These are phyloP conservation scores for Ustilago bromivora DNA, from an alignment of 1,284 basidiomycete species.

Conservation along the genomic window DNA sequence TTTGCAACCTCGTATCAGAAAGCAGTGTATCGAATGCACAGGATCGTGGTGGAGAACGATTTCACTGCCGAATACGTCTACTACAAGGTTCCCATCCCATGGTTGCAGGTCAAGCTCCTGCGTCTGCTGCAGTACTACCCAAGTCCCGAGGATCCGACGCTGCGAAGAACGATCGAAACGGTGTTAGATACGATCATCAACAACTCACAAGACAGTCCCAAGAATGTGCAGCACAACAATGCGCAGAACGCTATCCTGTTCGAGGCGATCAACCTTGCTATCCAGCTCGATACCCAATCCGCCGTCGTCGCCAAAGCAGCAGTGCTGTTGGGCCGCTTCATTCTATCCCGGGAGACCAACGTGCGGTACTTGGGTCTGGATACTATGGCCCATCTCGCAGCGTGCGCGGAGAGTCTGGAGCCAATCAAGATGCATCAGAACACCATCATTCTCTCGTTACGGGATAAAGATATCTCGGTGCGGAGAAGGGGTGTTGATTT, in stretches of 20 bases:
- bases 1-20: slow-evolving; percentile 92
- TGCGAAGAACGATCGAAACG: slow-evolving; percentile 81
- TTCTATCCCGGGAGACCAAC: slow-evolving; percentile 97
- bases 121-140: slow-evolving; percentile 95
- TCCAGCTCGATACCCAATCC: slow-evolving; percentile 93
- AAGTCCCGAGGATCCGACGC: slow-evolving; percentile 86
- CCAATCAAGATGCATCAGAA: slow-evolving; percentile 95
- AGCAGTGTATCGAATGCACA: slow-evolving; percentile 88
- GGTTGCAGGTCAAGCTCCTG: slow-evolving; percentile 96
- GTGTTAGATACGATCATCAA: slow-evolving; percentile 91
- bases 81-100: slow-evolving; percentile 96
- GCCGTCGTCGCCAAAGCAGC: slow-evolving; percentile 90
- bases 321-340: slow-evolving; percentile 90
- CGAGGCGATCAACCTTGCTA: slow-evolving; percentile 96
- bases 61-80: slow-evolving; percentile 89
- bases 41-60: slow-evolving; percentile 88
- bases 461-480: slow-evolving; percentile 97
- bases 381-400: slow-evolving; percentile 97
- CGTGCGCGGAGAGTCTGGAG: slow-evolving; percentile 83
- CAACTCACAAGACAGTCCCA: slow-evolving; percentile 90
- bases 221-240: slow-evolving; percentile 98
- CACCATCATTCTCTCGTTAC: slow-evolving; percentile 91
- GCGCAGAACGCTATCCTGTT: slow-evolving; percentile 98
- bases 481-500: slow-evolving; percentile 92
- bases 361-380: slow-evolving; percentile 97